Base-by-base conservation (phyloP, 179 eudicot species). In the Carnegiea gigantea region DNA sequence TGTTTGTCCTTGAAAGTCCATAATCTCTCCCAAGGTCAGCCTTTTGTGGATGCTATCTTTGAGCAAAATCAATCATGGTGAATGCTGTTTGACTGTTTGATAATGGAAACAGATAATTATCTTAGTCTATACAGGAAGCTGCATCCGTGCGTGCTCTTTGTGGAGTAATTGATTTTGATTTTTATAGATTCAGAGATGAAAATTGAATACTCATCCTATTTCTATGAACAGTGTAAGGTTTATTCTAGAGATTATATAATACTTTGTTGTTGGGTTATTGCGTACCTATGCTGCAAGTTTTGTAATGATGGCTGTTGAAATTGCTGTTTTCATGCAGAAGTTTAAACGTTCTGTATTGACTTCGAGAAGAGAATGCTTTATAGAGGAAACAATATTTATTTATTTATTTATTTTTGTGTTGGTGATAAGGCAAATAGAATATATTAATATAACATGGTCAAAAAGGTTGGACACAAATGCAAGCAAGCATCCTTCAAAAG, bases 111-210 rank as follows among this genome's bases (percentile, higher is more conserved):
- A n/a, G 12, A 24, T 24, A 62, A 23, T 62, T 62, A 62, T 62
- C 68, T 62, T 17, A 62, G 68, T 62, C 11, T 62, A 7, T 17
- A 23, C 7, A n/a, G 68, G 30, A 62, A 6, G 30, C 14, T 51
- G 57, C 57, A 12, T 10, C 57, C 57, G 18, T 62, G 53, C 21
- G 21, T 62, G 78, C 20, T 26, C 23, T 74, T 23, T 64, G 33
- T 57, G 73, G 24, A 73, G 6, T 24, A 12, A 9, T 23, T 5
- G 6, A 6, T 12, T 44, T 21, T 18, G 40, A 38, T 23, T 23
- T 62, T 62, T 24, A 23, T 62, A 62, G 68, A 62, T 23, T 71
- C 38, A n/a, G 70, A n/a, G 43, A 36, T 72, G 71, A 62, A 62
- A 62, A 62, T 33, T 62, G 68, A 62, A 62, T 54, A 57, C 33